phyloP scores from a whole-genome alignment of 768 basidiomycete genomes.

The Collybia nuda region DNA sequence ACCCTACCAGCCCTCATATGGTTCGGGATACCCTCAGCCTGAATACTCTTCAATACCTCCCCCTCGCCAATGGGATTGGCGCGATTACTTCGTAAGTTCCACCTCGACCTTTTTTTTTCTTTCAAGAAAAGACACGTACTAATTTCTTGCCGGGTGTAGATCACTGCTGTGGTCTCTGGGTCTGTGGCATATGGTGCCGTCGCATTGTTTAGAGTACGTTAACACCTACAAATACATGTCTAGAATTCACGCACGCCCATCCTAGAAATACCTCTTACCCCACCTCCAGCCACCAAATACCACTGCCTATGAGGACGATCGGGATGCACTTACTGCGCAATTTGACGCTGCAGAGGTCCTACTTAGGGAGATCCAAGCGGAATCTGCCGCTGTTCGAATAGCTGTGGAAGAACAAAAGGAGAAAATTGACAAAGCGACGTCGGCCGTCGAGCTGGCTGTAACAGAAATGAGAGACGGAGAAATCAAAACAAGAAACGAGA shows the following conservation, averaged over 20 bases:
- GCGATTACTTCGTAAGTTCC: conserved; percentile 88
- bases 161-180: conserved; percentile 90
- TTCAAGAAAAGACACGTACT: conserved; percentile 28
- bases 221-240: not conserved
- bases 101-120: conserved; percentile 2
- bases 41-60: conserved; percentile 40
- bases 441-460: conserved; percentile 72
- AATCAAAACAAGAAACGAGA: conserved; percentile 76
- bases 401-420: conserved; percentile 78
- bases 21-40: conserved; percentile 40
- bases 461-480: conserved; percentile 79
- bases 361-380: conserved; percentile 75
- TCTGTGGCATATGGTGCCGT: conserved; percentile 78
- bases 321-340: conserved; percentile 80
- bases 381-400: conserved; percentile 68
- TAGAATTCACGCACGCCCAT: conserved; percentile 7
- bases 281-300: conserved; percentile 87
- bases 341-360: conserved; percentile 87
- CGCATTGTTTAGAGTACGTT: conserved; percentile 69
- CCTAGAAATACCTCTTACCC: conserved; percentile 86
- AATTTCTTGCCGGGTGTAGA: conserved; percentile 46
- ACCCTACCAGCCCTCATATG: conserved; percentile 29
- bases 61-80: conserved; percentile 81
- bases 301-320: conserved; percentile 88
- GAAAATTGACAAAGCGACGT: conserved; percentile 68